phyloP scores from a whole-genome alignment of 345 rosid species.

The Lepidium sativum region DNA sequence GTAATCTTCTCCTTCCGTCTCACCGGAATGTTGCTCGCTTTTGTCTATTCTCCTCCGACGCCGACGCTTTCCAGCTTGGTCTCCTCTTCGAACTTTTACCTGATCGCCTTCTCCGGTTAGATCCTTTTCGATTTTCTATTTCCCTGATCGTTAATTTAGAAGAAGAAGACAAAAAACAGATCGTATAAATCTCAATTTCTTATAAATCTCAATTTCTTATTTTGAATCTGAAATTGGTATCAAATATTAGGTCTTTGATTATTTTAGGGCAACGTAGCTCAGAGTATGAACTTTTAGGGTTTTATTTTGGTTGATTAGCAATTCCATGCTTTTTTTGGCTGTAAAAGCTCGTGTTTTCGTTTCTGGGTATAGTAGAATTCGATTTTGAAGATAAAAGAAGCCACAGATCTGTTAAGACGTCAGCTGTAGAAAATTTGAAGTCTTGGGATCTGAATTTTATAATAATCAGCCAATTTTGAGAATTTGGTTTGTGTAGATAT shows the following conservation, averaged over 20 bases:
- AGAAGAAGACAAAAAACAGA: not conserved
- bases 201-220: not conserved
- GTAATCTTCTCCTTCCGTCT: constrained; percentile 5
- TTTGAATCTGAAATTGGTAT: not conserved
- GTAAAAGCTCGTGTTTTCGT: not conserved
- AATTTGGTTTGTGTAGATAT: not conserved
- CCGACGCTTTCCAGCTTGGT: not conserved
- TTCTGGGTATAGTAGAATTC: not conserved
- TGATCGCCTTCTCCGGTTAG: constrained; percentile 8
- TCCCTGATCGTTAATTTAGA: not conserved
- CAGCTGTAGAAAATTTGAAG: not conserved
- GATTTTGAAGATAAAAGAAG: not conserved
- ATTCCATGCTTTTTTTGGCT: not conserved
- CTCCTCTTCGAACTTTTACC: not conserved
- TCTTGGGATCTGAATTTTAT: not conserved
- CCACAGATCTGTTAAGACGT: not conserved
- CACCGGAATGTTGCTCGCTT: constrained; percentile 12
- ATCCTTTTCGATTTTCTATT: not conserved
- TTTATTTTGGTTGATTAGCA: not conserved
- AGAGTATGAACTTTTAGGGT: not conserved
- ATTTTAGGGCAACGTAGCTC: not conserved
- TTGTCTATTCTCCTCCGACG: not conserved
- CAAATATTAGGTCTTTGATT: not conserved
- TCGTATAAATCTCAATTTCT: constrained; percentile 1
- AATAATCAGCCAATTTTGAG: not conserved